Conservation (phyloP, 2,329 filamentous ascomycete genomes). For the Botrytis sinoallii region DNA sequence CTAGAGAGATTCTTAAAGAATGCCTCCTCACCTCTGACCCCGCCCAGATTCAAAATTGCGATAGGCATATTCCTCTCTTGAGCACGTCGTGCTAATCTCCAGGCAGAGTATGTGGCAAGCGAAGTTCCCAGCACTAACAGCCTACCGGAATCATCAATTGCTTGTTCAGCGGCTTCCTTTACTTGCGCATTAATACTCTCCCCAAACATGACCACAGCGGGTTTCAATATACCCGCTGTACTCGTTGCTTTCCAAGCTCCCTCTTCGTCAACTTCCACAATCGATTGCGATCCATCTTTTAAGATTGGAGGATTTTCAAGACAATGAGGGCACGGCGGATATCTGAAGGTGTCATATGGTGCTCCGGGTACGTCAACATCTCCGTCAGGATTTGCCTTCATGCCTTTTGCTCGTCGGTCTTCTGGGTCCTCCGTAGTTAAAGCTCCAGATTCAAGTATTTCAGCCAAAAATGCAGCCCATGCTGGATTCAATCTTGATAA, state of each 20-base stretch:
- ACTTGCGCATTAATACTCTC: constrained; percentile 72
- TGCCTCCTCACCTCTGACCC: constrained; percentile 72
- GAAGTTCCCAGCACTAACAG: constrained; percentile 84
- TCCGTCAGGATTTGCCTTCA: constrained; percentile 89
- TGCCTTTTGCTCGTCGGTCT: constrained; percentile 62
- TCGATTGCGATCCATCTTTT: constrained; percentile 52
- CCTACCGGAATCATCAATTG: constrained; percentile 71
- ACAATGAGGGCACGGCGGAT: constrained; percentile 84
- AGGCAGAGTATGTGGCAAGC: constrained; percentile 92
- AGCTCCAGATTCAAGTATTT: constrained; percentile 70
- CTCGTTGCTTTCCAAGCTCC: constrained; percentile 70
- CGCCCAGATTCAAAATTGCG: constrained; percentile 83
- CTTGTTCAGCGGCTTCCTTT: constrained; percentile 73
- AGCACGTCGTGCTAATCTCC: constrained; percentile 81
- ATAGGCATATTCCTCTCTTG: constrained; percentile 81
- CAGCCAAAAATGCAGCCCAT: constrained; percentile 74
- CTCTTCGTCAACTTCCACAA: constrained; percentile 70
- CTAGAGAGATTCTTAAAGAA: constrained; percentile 61
- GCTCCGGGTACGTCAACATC: constrained; percentile 88
- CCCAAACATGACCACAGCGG: constrained; percentile 94
- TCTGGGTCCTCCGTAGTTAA: constrained; percentile 73
- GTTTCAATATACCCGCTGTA: constrained; percentile 80
- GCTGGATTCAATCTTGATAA: constrained; percentile 77
- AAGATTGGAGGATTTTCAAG: constrained; percentile 58
- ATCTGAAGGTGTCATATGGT: constrained; percentile 85